Evolutionary conservation across 2,329 filamentous ascomycete species (phyloP).

Genomic region (Venturia asperata): DNA sequence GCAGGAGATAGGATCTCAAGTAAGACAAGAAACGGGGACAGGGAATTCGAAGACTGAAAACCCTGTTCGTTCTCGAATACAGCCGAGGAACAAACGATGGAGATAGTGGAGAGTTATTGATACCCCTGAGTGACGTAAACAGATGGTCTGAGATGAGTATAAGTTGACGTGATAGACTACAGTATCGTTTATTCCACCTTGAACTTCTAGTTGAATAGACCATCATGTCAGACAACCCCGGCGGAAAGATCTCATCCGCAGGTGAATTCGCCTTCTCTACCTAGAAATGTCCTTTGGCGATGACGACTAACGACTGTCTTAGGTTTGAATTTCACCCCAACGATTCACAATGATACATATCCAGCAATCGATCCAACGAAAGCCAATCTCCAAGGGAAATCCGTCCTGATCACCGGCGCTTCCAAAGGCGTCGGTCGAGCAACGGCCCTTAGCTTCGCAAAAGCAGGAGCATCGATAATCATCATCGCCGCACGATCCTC

Average conservation of each 20-base stretch:
- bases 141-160: too few species aligned
- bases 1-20: too few species aligned
- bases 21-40: too few species aligned
- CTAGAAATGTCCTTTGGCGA: background rate
- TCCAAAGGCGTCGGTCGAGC: slow-evolving; percentile 42
- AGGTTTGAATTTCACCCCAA: slow-evolving; percentile 26
- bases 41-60: too few species aligned
- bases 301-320: background rate
- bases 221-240: background rate
- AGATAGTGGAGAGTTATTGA: too few species aligned
- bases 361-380: slow-evolving; percentile 35
- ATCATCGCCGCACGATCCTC: slow-evolving; percentile 47
- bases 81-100: too few species aligned
- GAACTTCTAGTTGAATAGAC: too few species aligned
- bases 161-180: too few species aligned
- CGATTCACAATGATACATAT: slow-evolving; percentile 30
- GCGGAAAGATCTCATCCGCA: background rate
- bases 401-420: slow-evolving; percentile 39
- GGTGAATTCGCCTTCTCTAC: background rate
- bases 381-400: slow-evolving; percentile 37
- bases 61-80: too few species aligned
- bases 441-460: slow-evolving; percentile 38
- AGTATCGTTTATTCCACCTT: too few species aligned
- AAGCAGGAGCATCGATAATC: slow-evolving; percentile 44
- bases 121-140: too few species aligned